phyloP scores from a whole-genome alignment of 2,329 filamentous ascomycete species.

The Penicillium sclerotigenum region DNA sequence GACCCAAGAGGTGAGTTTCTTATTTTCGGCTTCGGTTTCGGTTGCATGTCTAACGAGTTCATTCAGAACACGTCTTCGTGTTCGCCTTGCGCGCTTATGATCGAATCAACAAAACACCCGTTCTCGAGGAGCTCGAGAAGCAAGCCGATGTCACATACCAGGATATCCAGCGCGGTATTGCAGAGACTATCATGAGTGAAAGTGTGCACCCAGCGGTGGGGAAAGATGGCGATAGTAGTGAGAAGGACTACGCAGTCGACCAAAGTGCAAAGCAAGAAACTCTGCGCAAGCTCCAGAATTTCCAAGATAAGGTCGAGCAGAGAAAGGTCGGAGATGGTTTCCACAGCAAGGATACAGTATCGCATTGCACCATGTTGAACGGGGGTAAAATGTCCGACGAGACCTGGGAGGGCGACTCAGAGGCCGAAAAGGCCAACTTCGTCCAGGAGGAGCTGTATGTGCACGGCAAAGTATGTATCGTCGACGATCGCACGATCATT shows the following conservation, averaged over 20 bases:
- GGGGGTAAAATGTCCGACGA: constrained; percentile 64
- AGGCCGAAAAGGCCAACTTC: constrained; percentile 80
- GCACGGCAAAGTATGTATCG: constrained; percentile 81
- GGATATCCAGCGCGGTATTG: constrained; percentile 81
- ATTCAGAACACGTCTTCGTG: constrained; percentile 74
- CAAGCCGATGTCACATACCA: constrained; percentile 79
- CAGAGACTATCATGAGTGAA: constrained; percentile 79
- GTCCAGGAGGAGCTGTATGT: constrained; percentile 96
- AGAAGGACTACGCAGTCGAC: constrained; percentile 38
- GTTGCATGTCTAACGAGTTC: not conserved
- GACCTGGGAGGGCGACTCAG: constrained; percentile 69
- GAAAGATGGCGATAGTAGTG: constrained; percentile 46
- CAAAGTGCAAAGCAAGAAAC: constrained; percentile 37
- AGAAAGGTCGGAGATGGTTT: constrained; percentile 22
- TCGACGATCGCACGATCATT: constrained; percentile 77
- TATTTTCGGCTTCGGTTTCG: too few species aligned
- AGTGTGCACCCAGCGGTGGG: constrained; percentile 57
- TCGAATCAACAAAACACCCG: constrained; percentile 77
- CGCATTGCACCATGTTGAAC: constrained; percentile 78
- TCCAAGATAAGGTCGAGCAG: constrained; percentile 42
- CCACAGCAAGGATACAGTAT: constrained; percentile 55
- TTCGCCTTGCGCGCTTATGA: constrained; percentile 95
- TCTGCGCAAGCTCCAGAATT: constrained; percentile 21
- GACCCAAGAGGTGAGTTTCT: constrained; percentile 56
- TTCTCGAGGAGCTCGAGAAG: constrained; percentile 71